These are phyloP conservation scores for Helianthus tuberosus DNA, from an alignment of 129 eudicot species.

Conservation along the genomic window DNA sequence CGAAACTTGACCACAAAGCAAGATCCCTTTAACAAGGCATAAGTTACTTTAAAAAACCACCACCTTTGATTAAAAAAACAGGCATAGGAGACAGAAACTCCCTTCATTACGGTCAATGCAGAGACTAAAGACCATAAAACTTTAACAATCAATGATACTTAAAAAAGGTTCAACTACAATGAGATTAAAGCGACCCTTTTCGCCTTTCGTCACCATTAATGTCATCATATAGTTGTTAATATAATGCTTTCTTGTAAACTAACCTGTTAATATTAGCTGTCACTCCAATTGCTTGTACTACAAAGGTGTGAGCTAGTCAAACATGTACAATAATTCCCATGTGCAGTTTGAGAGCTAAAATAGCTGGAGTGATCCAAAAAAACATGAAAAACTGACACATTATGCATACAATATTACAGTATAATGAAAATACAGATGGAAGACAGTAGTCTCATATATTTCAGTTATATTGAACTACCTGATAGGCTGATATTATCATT, in stretches of 20 bases:
- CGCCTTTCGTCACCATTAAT: neutral
- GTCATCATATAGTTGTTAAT: constrained; percentile 1
- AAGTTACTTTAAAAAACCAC: constrained; percentile 12
- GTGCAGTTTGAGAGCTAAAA: constrained; percentile 20
- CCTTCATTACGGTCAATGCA: constrained; percentile 23
- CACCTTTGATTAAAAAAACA: constrained; percentile 1
- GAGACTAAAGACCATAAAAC: constrained; percentile 18
- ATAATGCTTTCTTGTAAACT: constrained; percentile 19
- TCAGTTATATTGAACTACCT: neutral
- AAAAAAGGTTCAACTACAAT: neutral
- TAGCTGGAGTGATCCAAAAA: constrained; percentile 27
- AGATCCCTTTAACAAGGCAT: constrained; percentile 7
- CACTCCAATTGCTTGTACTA: constrained; percentile 19
- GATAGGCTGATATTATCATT: too few relatives aligned
- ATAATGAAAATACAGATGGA: neutral
- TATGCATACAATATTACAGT: neutral
- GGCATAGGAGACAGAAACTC: constrained; percentile 6
- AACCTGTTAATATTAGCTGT: constrained; percentile 29
- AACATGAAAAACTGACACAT: constrained; percentile 11
- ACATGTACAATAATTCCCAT: constrained; percentile 23
- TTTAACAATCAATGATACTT: neutral
- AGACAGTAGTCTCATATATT: neutral
- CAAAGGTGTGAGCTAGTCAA: constrained; percentile 19
- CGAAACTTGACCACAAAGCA: constrained; percentile 13
- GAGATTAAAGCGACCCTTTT: neutral